Evolutionary conservation across 1,284 basidiomycete genomes (phyloP), one percentile per base, ranked within the genome.

Genomic region (Moniliella sp.): DNA sequence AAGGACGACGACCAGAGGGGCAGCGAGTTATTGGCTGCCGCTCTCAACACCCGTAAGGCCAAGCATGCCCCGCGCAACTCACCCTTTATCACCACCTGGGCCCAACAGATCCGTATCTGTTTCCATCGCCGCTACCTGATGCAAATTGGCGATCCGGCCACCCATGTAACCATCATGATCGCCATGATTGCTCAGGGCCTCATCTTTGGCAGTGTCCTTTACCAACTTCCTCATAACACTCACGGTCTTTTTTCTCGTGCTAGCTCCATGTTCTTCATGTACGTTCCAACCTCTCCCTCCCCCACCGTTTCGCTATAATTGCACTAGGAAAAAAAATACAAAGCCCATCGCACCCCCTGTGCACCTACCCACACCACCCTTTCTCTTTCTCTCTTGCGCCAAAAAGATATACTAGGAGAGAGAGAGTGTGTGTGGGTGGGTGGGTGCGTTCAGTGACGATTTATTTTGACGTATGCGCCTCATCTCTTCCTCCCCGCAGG

Each of bases 201-300:
- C 35, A 76, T 81, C 44, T 66, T 76, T 36, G 79, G 81, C 9
- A 77, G 75, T 0, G 69, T 77, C 19, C 86, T 79, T 65, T 66
- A 75, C 41, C 65, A 69, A 3, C 62, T 75, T 30, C 65, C 72
- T 0, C 64, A 72, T 11, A 59, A 65, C 4, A 79, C 81, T 0
- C 57, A 63, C 0, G 74, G 72, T 9, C 76, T 72, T 57, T 86
- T 76, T 65, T 74, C 75, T 11, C 71, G 80, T 13, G 79, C 79
- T 2, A 80, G 80, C 63, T 57, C 63, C 10, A 32, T 63, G 57
- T 64, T 41, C 37, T 39, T 41, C 18, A 37, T n/a, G n/a, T n/a
- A n/a, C n/a, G n/a, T n/a, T n/a, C n/a, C n/a, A n/a, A n/a, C n/a
- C n/a, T n/a, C n/a, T n/a, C n/a, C n/a, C n/a, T n/a, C n/a, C n/a